Conservation (phyloP, 148 eudicot genomes). For the Polygonum maritimum region DNA sequence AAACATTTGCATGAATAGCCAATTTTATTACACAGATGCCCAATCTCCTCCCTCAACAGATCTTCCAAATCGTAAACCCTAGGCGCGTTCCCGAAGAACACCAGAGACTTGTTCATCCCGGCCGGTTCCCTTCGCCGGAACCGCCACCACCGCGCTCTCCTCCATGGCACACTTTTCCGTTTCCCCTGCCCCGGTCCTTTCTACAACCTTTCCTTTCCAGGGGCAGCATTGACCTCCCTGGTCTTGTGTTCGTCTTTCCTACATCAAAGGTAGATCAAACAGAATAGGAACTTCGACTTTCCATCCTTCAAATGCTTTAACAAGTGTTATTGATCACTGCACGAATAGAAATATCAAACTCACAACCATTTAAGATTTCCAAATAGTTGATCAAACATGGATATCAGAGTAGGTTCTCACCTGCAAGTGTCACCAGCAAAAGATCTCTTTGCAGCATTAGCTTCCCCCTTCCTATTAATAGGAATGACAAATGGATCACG, state of each 20-base stretch:
- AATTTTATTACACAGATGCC: no score
- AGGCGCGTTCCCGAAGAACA: slow-evolving; percentile 53
- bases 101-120: slow-evolving; percentile 36
- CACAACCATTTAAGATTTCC: background rate
- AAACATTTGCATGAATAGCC: no score
- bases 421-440: slow-evolving; percentile 99
- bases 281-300: no score
- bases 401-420: slow-evolving; percentile 20
- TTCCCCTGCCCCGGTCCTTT: slow-evolving; percentile 20
- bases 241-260: slow-evolving; percentile 17
- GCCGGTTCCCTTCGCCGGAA: slow-evolving; percentile 28
- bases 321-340: slow-evolving; percentile 98
- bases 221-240: slow-evolving; percentile 35
- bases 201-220: slow-evolving; percentile 33
- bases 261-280: no score
- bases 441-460: slow-evolving; percentile 88
- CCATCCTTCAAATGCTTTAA: slow-evolving; percentile 96
- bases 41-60: slow-evolving; percentile 66
- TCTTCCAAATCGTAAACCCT: slow-evolving; percentile 74
- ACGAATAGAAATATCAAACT: slow-evolving; percentile 14
- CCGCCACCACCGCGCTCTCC: slow-evolving; percentile 5
- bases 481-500: slow-evolving; percentile 96
- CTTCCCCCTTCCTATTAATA: slow-evolving; percentile 80
- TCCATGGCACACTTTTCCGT: slow-evolving; percentile 2
- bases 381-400: background rate